Evolutionary conservation across 2,329 filamentous ascomycete genomes (phyloP).

Genomic region (Coleophoma crateriformis): DNA sequence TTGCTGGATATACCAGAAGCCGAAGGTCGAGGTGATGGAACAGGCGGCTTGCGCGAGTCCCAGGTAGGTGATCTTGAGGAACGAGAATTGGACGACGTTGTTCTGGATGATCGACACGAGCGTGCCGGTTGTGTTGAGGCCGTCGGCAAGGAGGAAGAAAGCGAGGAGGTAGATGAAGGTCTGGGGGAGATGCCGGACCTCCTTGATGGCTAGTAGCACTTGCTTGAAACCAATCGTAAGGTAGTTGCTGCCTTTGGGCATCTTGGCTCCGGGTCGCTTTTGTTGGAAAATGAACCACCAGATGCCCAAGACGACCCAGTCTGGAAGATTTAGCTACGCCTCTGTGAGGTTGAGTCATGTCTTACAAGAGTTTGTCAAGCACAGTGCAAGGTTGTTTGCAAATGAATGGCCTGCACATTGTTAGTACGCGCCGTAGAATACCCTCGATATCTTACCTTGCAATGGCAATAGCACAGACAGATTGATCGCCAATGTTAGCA

Average conservation of each 20-base stretch:
- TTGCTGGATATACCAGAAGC: slow-evolving; percentile 35
- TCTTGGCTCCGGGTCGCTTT: slow-evolving; percentile 30
- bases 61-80: slow-evolving; percentile 34
- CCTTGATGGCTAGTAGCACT: slow-evolving; percentile 30
- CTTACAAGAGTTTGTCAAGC: slow-evolving; percentile 34
- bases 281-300: slow-evolving; percentile 38
- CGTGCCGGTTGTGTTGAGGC: slow-evolving; percentile 32
- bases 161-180: slow-evolving; percentile 34
- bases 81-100: slow-evolving; percentile 32
- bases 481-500: slow-evolving; percentile 32
- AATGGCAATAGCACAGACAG: slow-evolving; percentile 33
- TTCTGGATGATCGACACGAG: slow-evolving; percentile 35
- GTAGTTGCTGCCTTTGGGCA: slow-evolving; percentile 33
- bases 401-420: slow-evolving; percentile 11
- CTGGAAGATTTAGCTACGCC: slow-evolving; percentile 12
- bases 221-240: slow-evolving; percentile 35
- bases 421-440: not conserved
- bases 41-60: slow-evolving; percentile 32
- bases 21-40: slow-evolving; percentile 32
- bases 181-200: slow-evolving; percentile 32
- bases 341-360: slow-evolving; percentile 1
- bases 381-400: slow-evolving; percentile 33
- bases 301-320: slow-evolving; percentile 34
- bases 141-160: slow-evolving; percentile 36
- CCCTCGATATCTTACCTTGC: slow-evolving; percentile 18